Base-by-base conservation (phyloP, 2,329 filamentous ascomycete species). In the Chaetothyriales sp. region DNA sequence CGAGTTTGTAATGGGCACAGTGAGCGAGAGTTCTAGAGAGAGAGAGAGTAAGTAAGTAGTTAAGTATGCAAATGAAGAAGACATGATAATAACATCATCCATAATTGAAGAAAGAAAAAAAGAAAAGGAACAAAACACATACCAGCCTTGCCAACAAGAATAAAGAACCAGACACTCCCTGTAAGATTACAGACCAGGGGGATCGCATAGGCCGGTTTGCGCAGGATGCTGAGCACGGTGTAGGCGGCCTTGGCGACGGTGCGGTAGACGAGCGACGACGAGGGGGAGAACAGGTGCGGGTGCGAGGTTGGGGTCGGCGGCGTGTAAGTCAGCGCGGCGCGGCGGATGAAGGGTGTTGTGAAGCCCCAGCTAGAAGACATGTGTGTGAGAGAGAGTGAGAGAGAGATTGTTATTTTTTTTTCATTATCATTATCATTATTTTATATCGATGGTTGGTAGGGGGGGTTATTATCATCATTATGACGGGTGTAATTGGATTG, bases 121-220 rank as follows among this genome's bases (percentile, higher is more conserved):
- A n/a, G 18, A 8, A 39, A 28, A 2, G 19, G n/a, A 43, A 39
- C 50, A 22, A 43, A 52, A 57, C 53, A 76, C 83, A 60, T 68
- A 93, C 88, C 88, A 61, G 89, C 89, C 66, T 92, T 80, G 5
- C 90, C 90, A 68, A 96, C 90, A 57, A 96, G 72, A 59, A 96
- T 68, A 61, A 96, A 96, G 69, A 96, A 96, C 90, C 90, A 96
- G 50, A 95, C 76, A 63, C 87, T 94, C 26, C 90, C 90, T 2
- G 90, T 95, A 49, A 96, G 70, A 65, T 96, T 96, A 52, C 95
- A 68, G 49, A 95, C 69, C 59, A 96, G 68, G 18, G 90, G 90
- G 22, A 94, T 69, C 5, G 87, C 85, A 67, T 96, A 96, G 18
- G 79, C 77, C 36, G 89, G 89, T 59, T 88, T 88, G 52, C 77